phyloP scores from a whole-genome alignment of 805 yeast genomes.

The Torulaspora delbrueckii region DNA sequence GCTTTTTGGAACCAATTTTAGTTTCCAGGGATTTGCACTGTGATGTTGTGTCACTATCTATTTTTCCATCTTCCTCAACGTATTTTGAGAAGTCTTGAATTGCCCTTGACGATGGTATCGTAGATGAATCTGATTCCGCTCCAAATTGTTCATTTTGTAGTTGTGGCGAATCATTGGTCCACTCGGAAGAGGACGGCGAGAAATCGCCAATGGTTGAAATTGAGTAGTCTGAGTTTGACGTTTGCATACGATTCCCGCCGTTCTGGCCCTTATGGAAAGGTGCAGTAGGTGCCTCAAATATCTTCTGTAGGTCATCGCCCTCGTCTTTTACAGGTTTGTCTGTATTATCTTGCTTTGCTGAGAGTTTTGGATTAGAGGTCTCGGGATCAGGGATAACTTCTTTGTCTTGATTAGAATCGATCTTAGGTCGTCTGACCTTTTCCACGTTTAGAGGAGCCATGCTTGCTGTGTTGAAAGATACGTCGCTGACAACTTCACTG shows the following conservation, averaged over 20 bases:
- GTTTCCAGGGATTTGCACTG: neutral
- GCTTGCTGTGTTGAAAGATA: slow-evolving; percentile 31
- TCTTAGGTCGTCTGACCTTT: slow-evolving; percentile 20
- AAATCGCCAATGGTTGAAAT: slow-evolving; percentile 43
- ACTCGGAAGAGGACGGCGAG: slow-evolving; percentile 44
- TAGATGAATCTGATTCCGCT: slow-evolving; percentile 16
- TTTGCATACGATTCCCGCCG: slow-evolving; percentile 23
- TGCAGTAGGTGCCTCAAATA: slow-evolving; percentile 29
- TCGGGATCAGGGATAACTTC: neutral
- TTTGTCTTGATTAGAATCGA: slow-evolving; percentile 14
- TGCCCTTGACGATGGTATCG: slow-evolving; percentile 40
- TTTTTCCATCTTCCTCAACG: slow-evolving; percentile 19
- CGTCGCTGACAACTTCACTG: slow-evolving; percentile 34
- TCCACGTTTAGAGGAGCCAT: slow-evolving; percentile 28
- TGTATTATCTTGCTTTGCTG: neutral
- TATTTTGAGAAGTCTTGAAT: slow-evolving; percentile 40
- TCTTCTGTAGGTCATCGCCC: slow-evolving; percentile 24
- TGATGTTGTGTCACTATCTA: neutral
- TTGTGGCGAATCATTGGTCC: slow-evolving; percentile 40
- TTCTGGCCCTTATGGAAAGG: slow-evolving; percentile 22
- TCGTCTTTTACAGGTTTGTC: slow-evolving; percentile 9
- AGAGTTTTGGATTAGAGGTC: neutral
- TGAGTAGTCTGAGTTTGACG: slow-evolving; percentile 34
- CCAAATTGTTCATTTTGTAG: slow-evolving; percentile 17
- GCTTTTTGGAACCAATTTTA: neutral